Conservation (phyloP, 441 rosid species). For the Croton laevigatus region DNA sequence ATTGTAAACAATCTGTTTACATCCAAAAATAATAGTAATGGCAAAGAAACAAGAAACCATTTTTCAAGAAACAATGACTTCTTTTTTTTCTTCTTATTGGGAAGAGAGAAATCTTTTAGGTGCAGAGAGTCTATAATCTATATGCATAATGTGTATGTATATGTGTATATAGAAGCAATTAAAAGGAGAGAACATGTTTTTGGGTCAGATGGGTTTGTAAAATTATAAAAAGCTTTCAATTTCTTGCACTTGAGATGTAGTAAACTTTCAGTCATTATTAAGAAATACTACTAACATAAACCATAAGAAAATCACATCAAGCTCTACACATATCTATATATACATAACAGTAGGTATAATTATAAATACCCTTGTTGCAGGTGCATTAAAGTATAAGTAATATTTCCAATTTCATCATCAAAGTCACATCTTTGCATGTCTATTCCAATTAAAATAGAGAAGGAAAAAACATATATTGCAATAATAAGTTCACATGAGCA, state of each 20-base stretch:
- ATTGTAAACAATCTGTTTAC: constrained; percentile 12
- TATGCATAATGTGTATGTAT: neutral
- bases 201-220: neutral
- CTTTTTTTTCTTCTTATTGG: constrained; percentile 11
- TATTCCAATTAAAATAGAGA: constrained; percentile 19
- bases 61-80: constrained; percentile 8
- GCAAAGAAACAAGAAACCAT: constrained; percentile 13
- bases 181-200: constrained; percentile 14
- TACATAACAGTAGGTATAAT: neutral
- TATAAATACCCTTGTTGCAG: constrained; percentile 13
- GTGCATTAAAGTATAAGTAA: constrained; percentile 28
- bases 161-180: neutral
- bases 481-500: too few species aligned
- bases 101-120: constrained; percentile 22
- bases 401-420: constrained; percentile 33
- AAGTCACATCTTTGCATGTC: constrained; percentile 38
- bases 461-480: neutral
- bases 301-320: neutral
- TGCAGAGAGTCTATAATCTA: constrained; percentile 1
- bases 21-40: constrained; percentile 1
- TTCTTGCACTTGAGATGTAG: constrained; percentile 11
- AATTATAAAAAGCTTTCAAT: constrained; percentile 28
- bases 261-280: constrained; percentile 9
- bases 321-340: too few species aligned
- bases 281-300: neutral